A percentile compares a stretch with the other conserved stretches of the same genome.
These are phyloP conservation scores for Ilyonectria destructans DNA, from an alignment of 2,329 filamentous ascomycete genomes.

Conservation along the genomic window DNA sequence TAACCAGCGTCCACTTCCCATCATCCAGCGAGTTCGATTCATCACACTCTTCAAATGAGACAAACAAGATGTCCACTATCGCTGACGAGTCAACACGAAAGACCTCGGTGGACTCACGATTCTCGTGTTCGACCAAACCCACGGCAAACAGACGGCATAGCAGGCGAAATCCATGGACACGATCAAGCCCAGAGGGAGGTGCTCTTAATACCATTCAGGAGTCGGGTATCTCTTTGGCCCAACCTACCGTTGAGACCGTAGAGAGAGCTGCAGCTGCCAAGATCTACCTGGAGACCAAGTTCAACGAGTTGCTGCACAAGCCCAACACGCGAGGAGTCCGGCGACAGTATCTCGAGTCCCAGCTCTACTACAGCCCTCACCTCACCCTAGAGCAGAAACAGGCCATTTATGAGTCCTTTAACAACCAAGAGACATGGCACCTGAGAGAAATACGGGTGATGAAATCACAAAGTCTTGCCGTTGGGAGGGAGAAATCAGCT, in stretches of 20 bases:
- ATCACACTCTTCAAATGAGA: conserved; percentile 49
- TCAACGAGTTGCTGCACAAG: conserved; percentile 77
- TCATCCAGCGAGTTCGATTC: conserved; percentile 44
- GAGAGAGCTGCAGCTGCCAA: conserved; percentile 88
- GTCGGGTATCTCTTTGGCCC: conserved; percentile 42
- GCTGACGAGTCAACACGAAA: conserved; percentile 52
- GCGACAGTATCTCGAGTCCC: conserved; percentile 57
- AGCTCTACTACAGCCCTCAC: conserved; percentile 70
- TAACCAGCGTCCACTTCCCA: conserved; percentile 36
- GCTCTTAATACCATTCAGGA: conserved; percentile 57
- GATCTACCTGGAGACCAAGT: conserved; percentile 89
- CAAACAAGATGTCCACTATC: conserved; percentile 44
- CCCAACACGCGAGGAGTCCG: conserved; percentile 54
- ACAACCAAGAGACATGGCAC: conserved; percentile 79
- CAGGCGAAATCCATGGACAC: conserved; percentile 55
- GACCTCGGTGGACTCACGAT: conserved; percentile 54
- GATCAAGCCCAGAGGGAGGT: conserved; percentile 55
- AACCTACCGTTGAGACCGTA: conserved; percentile 70
- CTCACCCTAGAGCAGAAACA: conserved; percentile 71
- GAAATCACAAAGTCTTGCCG: conserved; percentile 70
- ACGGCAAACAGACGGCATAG: conserved; percentile 47
- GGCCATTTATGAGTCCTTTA: conserved; percentile 72
- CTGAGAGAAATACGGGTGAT: conserved; percentile 81
- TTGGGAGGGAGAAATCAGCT: conserved; percentile 20
- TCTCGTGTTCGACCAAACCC: conserved; percentile 44